Conservation (phyloP, 495 filamentous ascomycete species). For the Talaromyces nanjingensis region DNA sequence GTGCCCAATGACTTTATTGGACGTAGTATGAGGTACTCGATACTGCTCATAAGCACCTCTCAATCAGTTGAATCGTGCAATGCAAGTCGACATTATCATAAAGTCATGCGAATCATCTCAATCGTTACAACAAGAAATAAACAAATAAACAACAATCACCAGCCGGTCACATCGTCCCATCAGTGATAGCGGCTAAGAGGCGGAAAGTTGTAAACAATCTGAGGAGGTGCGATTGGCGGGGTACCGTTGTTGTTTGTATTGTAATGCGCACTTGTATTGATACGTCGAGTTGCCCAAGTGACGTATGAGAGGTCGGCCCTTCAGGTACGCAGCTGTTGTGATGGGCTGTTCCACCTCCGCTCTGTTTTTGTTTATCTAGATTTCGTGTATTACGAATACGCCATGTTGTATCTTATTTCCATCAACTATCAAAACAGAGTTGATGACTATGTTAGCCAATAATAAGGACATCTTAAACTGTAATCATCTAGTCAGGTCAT, state of each 20-base stretch:
- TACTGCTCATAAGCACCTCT: neutral
- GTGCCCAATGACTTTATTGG: neutral
- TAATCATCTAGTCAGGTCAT: neutral
- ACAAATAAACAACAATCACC: neutral
- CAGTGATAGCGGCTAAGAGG: neutral
- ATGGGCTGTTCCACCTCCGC: neutral
- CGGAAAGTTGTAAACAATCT: conserved; percentile 6
- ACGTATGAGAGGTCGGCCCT: neutral
- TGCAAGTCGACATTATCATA: neutral
- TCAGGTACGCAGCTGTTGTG: neutral
- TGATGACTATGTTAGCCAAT: neutral
- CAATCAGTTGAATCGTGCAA: neutral
- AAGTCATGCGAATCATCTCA: neutral
- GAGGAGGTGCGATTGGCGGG: conserved; percentile 9
- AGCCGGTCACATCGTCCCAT: neutral
- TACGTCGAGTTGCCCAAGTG: neutral
- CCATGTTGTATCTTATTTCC: neutral
- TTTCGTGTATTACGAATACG: neutral
- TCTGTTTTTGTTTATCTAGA: conserved; percentile 1
- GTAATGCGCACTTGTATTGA: neutral
- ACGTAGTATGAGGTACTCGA: neutral
- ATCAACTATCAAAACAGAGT: neutral
- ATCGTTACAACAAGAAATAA: neutral
- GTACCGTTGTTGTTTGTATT: neutral
- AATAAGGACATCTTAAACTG: neutral